phyloP scores from a whole-genome alignment of 2,329 filamentous ascomycete species.

The Aspergillus terreus region DNA sequence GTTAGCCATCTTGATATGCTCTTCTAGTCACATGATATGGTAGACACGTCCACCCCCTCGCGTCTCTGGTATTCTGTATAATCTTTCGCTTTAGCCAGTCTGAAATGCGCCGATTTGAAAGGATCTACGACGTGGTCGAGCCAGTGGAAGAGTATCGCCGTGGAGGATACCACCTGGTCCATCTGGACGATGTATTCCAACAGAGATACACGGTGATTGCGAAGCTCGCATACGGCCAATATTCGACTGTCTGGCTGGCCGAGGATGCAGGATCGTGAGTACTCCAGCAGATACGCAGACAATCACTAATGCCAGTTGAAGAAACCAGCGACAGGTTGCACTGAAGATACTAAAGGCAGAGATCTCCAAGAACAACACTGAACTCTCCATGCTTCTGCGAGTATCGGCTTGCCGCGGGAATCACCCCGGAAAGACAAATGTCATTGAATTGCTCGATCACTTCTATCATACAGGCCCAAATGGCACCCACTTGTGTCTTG shows the following conservation, averaged over 20 bases:
- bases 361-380: conserved; percentile 15
- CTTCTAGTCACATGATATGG: no score
- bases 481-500: conserved; percentile 20
- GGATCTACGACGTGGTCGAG: conserved; percentile 21
- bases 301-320: background rate
- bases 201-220: conserved; percentile 16
- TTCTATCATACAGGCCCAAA: conserved; percentile 23
- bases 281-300: background rate
- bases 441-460: conserved; percentile 20
- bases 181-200: conserved; percentile 20
- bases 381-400: conserved; percentile 17
- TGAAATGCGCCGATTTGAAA: conserved; percentile 17
- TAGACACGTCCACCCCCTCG: no score
- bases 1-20: no score
- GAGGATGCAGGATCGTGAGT: conserved; percentile 11
- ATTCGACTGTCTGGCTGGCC: conserved; percentile 25
- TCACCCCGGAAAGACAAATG: conserved; percentile 17
- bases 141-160: conserved; percentile 22
- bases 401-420: conserved; percentile 7
- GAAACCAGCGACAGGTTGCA: conserved; percentile 15
- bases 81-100: background rate
- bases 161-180: conserved; percentile 25
- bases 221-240: conserved; percentile 18
- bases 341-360: conserved; percentile 25
- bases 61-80: no score